A percentile compares a stretch with the other conserved stretches of the same genome.
These are phyloP conservation scores for Trichoderma citrinoviride DNA, from an alignment of 2,329 filamentous ascomycete species.

Conservation along the genomic window DNA sequence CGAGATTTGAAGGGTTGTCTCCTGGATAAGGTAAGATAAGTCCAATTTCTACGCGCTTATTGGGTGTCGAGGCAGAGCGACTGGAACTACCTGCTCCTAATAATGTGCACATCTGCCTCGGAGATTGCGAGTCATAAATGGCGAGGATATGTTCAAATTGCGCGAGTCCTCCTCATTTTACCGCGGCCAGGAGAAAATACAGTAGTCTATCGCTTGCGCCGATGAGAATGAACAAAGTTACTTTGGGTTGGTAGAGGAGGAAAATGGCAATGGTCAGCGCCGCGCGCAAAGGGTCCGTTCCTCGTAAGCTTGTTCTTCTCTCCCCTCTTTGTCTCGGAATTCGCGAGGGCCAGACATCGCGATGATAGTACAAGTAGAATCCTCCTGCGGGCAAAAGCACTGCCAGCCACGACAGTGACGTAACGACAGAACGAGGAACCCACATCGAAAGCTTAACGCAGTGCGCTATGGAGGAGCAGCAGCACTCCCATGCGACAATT, in stretches of 20 bases:
- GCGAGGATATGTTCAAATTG: conserved; percentile 15
- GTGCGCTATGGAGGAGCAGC: conserved; percentile 12
- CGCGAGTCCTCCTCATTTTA: conserved; percentile 7
- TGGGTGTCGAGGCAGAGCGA: background rate
- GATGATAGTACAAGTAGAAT: background rate
- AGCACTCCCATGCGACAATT: conserved; percentile 14
- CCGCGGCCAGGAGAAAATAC: background rate
- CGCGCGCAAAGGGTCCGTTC: background rate
- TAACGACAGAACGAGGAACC: background rate
- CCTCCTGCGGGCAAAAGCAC: background rate
- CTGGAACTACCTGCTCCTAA: no score
- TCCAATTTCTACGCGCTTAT: background rate
- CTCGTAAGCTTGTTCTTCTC: background rate
- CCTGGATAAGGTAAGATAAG: background rate
- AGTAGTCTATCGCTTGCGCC: conserved; percentile 1
- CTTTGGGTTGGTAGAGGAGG: background rate
- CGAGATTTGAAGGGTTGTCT: background rate
- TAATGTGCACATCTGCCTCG: background rate
- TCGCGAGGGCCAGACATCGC: background rate
- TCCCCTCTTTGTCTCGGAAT: background rate
- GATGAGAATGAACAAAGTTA: background rate
- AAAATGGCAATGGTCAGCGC: no score
- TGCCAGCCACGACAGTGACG: conserved; percentile 6
- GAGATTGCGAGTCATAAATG: conserved; percentile 8
- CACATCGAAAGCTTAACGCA: conserved; percentile 13